Evolutionary conservation across 129 eudicot species (phyloP), one percentile per base, ranked within the genome.

Genomic region (Ambrosia artemisiifolia): DNA sequence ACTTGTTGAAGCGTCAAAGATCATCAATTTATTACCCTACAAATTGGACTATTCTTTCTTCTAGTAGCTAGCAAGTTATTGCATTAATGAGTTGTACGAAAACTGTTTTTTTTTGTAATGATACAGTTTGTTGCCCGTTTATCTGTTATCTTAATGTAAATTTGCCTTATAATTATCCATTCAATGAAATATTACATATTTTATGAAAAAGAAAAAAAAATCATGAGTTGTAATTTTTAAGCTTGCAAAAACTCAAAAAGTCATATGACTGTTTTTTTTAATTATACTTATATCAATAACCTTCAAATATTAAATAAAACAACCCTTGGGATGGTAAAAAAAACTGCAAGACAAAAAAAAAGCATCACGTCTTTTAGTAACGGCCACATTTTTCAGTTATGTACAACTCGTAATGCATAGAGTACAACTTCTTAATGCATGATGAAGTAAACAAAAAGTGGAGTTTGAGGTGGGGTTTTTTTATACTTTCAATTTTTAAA

Each of bases 311-410:
- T 57, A 32, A 34, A 63, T 11, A 66, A 16, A 43, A 44, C 64
- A 18, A 63, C 54, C 63, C 44, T 59, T 18, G 60, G 67, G 6
- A 67, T 56, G 49, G 73, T 74, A 63, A 74, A 66, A 74, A 66
- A 50, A 42, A 43, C 5, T 42, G 56, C 34, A 38, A 64, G 67
- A 50, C 73, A 75, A 75, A 38, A 55, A 55, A 66, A 75, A 75
- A 74, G 61, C 24, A 38, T 59, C 67, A 43, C 49, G 59, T 54
- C 73, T 54, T 75, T 75, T 40, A 33, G 55, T 43, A 55, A 32
- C 24, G 66, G 67, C 34, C 47, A 66, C 67, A 32, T 9, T 3
- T 34, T 63, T 74, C 51, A 33, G 68, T 44, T 75, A 60, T 42
- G 54, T 56, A 76, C 68, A 75, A 42, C 38, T 30, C 57, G 3